Percentiles rank a stretch among this genome's conserved stretches.
Evolutionary conservation across 2,329 filamentous ascomycete genomes (phyloP).

Genomic region (Fusarium sp.): DNA sequence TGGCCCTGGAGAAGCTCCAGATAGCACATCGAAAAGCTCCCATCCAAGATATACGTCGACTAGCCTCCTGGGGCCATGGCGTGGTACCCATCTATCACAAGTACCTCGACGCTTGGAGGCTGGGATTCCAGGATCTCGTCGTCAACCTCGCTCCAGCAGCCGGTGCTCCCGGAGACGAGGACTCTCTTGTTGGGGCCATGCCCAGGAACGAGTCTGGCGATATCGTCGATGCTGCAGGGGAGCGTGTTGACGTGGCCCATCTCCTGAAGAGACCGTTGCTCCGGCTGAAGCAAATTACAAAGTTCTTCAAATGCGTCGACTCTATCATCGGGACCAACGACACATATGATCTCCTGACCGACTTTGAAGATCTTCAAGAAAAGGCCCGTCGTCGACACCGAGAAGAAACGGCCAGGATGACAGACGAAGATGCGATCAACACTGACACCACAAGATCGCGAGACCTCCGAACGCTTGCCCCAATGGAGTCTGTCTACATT

Average conservation of each 20-base stretch:
- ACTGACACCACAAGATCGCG: slow-evolving; percentile 84
- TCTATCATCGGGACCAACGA: slow-evolving; percentile 61
- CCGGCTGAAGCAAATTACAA: slow-evolving; percentile 85
- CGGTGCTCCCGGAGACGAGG: slow-evolving; percentile 62
- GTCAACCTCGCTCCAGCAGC: slow-evolving; percentile 85
- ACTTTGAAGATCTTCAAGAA: slow-evolving; percentile 77
- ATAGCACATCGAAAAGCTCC: slow-evolving; percentile 83
- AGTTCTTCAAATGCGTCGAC: slow-evolving; percentile 77
- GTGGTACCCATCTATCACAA: slow-evolving; percentile 82
- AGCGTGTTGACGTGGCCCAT: slow-evolving; percentile 93
- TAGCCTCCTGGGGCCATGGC: slow-evolving; percentile 83
- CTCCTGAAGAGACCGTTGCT: slow-evolving; percentile 89
- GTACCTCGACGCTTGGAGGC: slow-evolving; percentile 87
- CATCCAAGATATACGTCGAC: slow-evolving; percentile 71
- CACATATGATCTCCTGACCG: slow-evolving; percentile 51
- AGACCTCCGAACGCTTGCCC: slow-evolving; percentile 79
- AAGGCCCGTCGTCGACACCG: slow-evolving; percentile 73
- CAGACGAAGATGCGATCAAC: slow-evolving; percentile 85
- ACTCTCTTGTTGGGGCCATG: slow-evolving; percentile 67
- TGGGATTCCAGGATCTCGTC: slow-evolving; percentile 93
- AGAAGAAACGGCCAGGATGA: slow-evolving; percentile 74
- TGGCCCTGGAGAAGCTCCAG: slow-evolving; percentile 85
- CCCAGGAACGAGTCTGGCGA: slow-evolving; percentile 72
- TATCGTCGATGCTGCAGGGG: slow-evolving; percentile 76
- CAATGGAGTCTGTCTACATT: slow-evolving; percentile 74